These are phyloP conservation scores for Plantago major DNA, from an alignment of 257 asterid species.

Conservation along the genomic window DNA sequence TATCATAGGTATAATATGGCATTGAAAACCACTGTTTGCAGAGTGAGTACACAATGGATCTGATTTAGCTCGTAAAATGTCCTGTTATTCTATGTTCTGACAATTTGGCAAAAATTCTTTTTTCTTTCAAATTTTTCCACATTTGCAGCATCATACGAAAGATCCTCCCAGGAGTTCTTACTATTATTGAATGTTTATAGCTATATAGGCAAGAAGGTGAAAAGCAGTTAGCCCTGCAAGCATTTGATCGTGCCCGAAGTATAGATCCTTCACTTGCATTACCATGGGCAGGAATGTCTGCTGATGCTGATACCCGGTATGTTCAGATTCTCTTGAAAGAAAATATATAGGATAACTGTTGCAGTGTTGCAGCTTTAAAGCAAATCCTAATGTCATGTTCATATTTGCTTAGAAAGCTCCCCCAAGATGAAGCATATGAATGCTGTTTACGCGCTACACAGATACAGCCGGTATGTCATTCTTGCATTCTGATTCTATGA, in stretches of 20 bases:
- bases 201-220: slow-evolving; percentile 70
- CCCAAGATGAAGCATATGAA: slow-evolving; percentile 85
- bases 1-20: background rate
- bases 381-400: slow-evolving; percentile 14
- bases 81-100: background rate
- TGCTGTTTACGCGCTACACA: slow-evolving; percentile 87
- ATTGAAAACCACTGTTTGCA: too few species aligned
- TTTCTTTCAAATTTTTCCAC: too few species aligned
- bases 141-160: too few species aligned
- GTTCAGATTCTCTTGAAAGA: slow-evolving; percentile 16
- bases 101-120: background rate
- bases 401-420: slow-evolving; percentile 53
- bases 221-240: slow-evolving; percentile 76
- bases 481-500: slow-evolving; percentile 17
- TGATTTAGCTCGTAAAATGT: background rate
- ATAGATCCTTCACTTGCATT: slow-evolving; percentile 95
- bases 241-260: slow-evolving; percentile 97
- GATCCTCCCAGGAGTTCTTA: too few species aligned
- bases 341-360: slow-evolving; percentile 5
- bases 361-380: slow-evolving; percentile 1
- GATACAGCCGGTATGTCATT: slow-evolving; percentile 64
- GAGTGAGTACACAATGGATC: background rate
- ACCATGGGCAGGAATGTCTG: slow-evolving; percentile 99
- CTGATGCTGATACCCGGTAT: slow-evolving; percentile 84
- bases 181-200: too few species aligned